A percentile compares a stretch with the other conserved stretches of the same genome.
Conservation (phyloP, 257 asterid species). For the Thymus mandschuricus region DNA sequence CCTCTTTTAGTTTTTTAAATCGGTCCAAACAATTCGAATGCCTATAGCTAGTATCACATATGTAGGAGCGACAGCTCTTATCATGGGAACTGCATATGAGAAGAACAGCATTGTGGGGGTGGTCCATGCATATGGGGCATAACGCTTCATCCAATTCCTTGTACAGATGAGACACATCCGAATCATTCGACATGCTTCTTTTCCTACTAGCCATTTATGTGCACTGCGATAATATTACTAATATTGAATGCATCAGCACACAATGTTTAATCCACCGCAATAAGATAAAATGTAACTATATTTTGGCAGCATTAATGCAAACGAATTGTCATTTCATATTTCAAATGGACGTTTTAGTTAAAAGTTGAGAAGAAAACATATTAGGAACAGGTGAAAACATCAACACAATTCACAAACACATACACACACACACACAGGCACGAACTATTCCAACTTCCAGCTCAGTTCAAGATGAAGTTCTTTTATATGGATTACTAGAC, state of each 20-base stretch:
- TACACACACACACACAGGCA: too few species aligned
- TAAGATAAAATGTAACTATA: constrained; percentile 23
- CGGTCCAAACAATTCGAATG: constrained; percentile 94
- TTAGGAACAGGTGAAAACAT: neutral
- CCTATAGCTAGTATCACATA: constrained; percentile 93
- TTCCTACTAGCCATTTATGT: constrained; percentile 95
- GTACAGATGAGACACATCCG: constrained; percentile 62
- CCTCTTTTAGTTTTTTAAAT: constrained; percentile 67
- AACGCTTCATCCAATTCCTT: constrained; percentile 95
- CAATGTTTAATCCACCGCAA: constrained; percentile 18
- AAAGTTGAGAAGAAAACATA: neutral
- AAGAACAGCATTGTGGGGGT: constrained; percentile 83
- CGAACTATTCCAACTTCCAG: neutral
- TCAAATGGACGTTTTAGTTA: constrained; percentile 9
- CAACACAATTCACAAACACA: neutral
- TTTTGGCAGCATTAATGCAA: constrained; percentile 21
- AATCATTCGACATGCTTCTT: constrained; percentile 77
- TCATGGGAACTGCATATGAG: constrained; percentile 87
- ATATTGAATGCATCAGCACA: constrained; percentile 49
- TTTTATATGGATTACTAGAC: neutral
- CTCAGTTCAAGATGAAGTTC: neutral
- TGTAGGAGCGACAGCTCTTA: constrained; percentile 85
- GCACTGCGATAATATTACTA: constrained; percentile 69
- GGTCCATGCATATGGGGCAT: constrained; percentile 96
- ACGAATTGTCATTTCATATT: neutral